Conservation (phyloP, 2,329 filamentous ascomycete species). For the Dendrostoma leiphaemia region DNA sequence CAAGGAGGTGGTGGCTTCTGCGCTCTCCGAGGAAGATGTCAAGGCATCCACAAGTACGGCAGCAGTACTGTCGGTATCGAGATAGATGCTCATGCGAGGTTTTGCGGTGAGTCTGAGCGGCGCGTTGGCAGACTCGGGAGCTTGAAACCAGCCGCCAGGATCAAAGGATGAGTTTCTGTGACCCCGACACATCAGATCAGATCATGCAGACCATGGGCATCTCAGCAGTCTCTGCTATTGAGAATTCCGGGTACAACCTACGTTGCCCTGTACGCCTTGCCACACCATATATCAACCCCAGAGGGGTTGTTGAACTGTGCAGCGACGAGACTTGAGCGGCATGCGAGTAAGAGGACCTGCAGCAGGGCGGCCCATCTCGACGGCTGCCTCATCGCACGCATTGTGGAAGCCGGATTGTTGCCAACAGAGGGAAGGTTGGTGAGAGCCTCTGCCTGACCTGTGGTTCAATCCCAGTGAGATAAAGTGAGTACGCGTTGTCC, state of each 20-base stretch:
- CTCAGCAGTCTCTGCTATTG: too few species aligned
- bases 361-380: constrained; percentile 2
- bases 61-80: constrained; percentile 35
- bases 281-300: constrained; percentile 19
- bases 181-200: neutral
- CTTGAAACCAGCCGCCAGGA: constrained; percentile 44
- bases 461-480: too few species aligned
- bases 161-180: constrained; percentile 42
- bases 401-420: too few species aligned
- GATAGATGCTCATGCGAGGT: constrained; percentile 46
- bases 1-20: constrained; percentile 26
- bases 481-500: too few species aligned
- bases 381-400: neutral
- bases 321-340: neutral
- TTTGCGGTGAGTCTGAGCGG: constrained; percentile 42
- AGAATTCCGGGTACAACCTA: neutral
- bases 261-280: constrained; percentile 15
- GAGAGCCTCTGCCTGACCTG: too few species aligned
- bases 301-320: constrained; percentile 19
- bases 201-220: neutral
- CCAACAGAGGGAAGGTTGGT: too few species aligned
- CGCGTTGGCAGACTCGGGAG: constrained; percentile 33
- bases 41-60: constrained; percentile 41
- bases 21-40: constrained; percentile 37
- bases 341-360: neutral